Evolutionary conservation across 768 basidiomycete genomes (phyloP).

Genomic region (Aureoboletus auriporus): DNA sequence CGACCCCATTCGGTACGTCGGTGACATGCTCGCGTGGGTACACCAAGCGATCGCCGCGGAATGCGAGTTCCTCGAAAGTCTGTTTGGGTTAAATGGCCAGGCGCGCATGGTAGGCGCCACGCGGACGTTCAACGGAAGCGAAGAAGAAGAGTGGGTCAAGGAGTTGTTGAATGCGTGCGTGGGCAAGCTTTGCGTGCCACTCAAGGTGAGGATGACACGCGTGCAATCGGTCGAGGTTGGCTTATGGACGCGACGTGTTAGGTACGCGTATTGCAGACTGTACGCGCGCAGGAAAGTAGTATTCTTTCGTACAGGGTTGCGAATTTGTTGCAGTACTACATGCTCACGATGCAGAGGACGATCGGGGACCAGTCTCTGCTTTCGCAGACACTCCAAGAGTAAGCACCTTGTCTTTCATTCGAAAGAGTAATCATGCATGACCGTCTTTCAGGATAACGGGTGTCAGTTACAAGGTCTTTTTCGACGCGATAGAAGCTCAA

Average conservation of each 20-base stretch:
- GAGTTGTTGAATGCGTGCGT: slow-evolving; percentile 80
- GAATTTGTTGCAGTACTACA: slow-evolving; percentile 93
- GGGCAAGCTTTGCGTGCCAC: slow-evolving; percentile 80
- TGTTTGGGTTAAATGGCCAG: slow-evolving; percentile 63
- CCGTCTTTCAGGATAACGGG: slow-evolving; percentile 62
- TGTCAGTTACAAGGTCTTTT: slow-evolving; percentile 78
- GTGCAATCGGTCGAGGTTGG: no score
- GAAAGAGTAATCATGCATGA: not conserved
- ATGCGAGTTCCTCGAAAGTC: slow-evolving; percentile 84
- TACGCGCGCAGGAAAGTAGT: slow-evolving; percentile 89
- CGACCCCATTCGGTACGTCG: slow-evolving; percentile 93
- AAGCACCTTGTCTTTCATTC: slow-evolving; percentile 18
- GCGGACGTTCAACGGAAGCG: slow-evolving; percentile 47
- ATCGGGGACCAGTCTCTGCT: slow-evolving; percentile 82
- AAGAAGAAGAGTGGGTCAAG: slow-evolving; percentile 76
- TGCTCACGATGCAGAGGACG: slow-evolving; percentile 88
- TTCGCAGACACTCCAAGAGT: slow-evolving; percentile 79
- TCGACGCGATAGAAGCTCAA: slow-evolving; percentile 82
- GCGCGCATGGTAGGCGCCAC: slow-evolving; percentile 73
- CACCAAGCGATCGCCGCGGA: slow-evolving; percentile 96
- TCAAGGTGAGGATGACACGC: slow-evolving; percentile 54
- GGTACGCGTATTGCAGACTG: slow-evolving; percentile 90
- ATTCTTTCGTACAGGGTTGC: slow-evolving; percentile 91
- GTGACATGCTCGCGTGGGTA: slow-evolving; percentile 98
- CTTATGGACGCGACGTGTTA: slow-evolving; percentile 25